Evolutionary conservation across 2,329 filamentous ascomycete genomes (phyloP).

Genomic region (Colletotrichum coccodes): DNA sequence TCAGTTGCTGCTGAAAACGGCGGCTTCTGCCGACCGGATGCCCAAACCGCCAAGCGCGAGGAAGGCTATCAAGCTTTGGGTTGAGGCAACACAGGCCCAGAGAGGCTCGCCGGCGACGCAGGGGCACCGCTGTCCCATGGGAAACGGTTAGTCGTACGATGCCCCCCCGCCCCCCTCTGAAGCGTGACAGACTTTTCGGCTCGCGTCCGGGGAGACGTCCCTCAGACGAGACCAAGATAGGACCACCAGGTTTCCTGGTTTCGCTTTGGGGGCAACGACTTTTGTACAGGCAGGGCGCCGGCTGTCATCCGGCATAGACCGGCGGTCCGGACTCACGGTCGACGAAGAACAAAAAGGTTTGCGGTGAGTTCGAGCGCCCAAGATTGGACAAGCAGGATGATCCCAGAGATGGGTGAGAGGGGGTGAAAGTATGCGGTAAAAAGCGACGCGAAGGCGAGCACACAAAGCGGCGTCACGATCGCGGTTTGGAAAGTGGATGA

Average conservation of each 20-base stretch:
- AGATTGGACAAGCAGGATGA: not conserved
- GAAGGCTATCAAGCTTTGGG: conserved; percentile 23
- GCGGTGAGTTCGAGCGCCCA: conserved; percentile 13
- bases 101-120: not conserved
- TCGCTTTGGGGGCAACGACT: not conserved
- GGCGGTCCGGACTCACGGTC: conserved; percentile 16
- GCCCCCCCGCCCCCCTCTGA: not conserved
- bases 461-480: conserved; percentile 6
- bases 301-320: conserved; percentile 22
- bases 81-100: conserved; percentile 11
- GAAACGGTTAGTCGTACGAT: conserved; percentile 15
- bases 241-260: not conserved
- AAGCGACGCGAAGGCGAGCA: not conserved
- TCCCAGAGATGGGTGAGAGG: conserved; percentile 8
- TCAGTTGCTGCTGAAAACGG: not conserved
- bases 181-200: conserved; percentile 10
- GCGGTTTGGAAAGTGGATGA: not conserved
- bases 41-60: conserved; percentile 21
- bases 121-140: not conserved
- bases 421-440: conserved; percentile 1
- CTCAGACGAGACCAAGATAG: not conserved
- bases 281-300: conserved; percentile 1
- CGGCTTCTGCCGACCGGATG: conserved; percentile 4
- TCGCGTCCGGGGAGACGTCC: not conserved
- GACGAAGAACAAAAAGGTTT: not conserved